phyloP scores from a whole-genome alignment of 2,329 filamentous ascomycete genomes.

The Dichotomopilus funicola region DNA sequence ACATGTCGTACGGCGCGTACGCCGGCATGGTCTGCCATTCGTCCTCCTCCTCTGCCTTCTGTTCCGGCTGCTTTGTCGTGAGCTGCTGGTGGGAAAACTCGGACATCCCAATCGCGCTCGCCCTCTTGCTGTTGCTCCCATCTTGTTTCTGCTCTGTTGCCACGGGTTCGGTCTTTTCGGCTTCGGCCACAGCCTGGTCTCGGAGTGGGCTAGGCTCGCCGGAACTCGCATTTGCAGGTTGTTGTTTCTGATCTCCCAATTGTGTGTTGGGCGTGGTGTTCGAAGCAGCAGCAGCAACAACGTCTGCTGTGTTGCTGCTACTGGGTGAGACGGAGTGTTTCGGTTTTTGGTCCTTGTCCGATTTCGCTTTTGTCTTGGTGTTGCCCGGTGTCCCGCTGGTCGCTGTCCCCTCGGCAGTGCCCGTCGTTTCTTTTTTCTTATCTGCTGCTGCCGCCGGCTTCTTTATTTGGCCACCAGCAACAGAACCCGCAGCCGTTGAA shows the following conservation, averaged over 20 bases:
- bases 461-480: not conserved
- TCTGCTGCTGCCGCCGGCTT: not conserved
- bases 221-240: not conserved
- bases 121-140: conserved; percentile 27
- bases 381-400: not conserved
- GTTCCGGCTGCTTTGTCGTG: conserved; percentile 49
- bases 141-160: conserved; percentile 31
- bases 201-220: conserved; percentile 19
- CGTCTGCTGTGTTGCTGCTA: not conserved
- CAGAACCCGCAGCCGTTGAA: not conserved
- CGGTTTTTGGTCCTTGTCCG: conserved; percentile 26
- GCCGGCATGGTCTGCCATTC: conserved; percentile 94
- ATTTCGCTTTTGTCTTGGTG: conserved; percentile 16
- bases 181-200: conserved; percentile 20
- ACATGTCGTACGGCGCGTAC: conserved; percentile 87
- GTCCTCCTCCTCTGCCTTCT: conserved; percentile 54
- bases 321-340: conserved; percentile 24
- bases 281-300: not conserved
- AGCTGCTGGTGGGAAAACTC: conserved; percentile 90
- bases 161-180: conserved; percentile 19
- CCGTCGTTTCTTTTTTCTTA: not conserved
- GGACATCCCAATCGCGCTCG: conserved; percentile 45
- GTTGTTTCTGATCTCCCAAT: no score
- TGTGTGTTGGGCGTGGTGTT: not conserved
- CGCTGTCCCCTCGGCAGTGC: not conserved